Percentiles rank a stretch among this genome's conserved stretches.
phyloP scores from a whole-genome alignment of 2,329 filamentous ascomycete species.

The Lecanicillium sp. region DNA sequence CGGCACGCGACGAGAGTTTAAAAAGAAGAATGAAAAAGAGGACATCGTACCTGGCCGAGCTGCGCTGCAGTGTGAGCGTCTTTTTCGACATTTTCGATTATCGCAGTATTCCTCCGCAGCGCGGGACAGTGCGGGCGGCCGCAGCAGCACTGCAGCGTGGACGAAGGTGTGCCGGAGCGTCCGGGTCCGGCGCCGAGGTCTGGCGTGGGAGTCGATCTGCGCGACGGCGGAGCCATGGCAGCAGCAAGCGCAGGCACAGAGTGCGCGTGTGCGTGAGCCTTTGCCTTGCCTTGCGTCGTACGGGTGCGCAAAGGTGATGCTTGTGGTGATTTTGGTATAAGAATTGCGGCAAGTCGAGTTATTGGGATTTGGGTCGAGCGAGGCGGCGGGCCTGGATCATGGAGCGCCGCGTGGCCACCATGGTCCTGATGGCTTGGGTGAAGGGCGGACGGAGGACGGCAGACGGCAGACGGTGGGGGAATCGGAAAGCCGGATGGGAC shows the following conservation, averaged over 20 bases:
- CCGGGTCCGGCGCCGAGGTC: slow-evolving; percentile 15
- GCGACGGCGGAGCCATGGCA: slow-evolving; percentile 9
- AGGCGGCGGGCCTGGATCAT: slow-evolving; percentile 3
- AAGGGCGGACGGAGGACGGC: neutral
- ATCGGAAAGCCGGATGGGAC: no score
- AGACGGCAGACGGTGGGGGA: no score
- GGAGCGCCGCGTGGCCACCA: slow-evolving; percentile 3
- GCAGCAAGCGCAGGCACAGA: neutral
- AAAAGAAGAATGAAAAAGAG: slow-evolving; percentile 16
- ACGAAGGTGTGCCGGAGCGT: slow-evolving; percentile 16
- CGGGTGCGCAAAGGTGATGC: neutral
- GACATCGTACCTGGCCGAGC: slow-evolving; percentile 77
- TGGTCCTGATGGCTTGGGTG: neutral
- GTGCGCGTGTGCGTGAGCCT: no score
- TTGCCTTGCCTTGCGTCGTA: no score
- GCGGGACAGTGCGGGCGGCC: slow-evolving; percentile 73
- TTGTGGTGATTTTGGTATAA: neutral
- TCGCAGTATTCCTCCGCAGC: slow-evolving; percentile 70
- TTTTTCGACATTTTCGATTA: slow-evolving; percentile 76
- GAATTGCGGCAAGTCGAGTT: neutral
- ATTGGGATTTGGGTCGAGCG: neutral
- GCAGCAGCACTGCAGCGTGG: slow-evolving; percentile 69
- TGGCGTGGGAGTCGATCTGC: slow-evolving; percentile 14
- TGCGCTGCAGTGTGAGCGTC: slow-evolving; percentile 82
- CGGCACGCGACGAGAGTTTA: slow-evolving; percentile 14